Evolutionary conservation across 179 eudicot species (phyloP), one percentile per base, ranked within the genome.

Genomic region (Spinacia oleracea): DNA sequence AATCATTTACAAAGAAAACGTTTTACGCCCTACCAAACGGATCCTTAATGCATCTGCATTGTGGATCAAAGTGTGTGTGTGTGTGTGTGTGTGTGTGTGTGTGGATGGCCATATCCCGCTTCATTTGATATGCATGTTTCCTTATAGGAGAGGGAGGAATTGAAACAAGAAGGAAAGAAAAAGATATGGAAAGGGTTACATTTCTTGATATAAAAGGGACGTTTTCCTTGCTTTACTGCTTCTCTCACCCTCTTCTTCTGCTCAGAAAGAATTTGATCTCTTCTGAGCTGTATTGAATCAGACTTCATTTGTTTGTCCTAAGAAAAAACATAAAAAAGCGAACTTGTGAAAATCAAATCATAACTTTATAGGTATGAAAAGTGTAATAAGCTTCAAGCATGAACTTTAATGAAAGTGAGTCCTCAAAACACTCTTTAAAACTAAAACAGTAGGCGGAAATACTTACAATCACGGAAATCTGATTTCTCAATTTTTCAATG

Each of bases 211-310:
- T 91, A 95, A 77, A 83, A 95, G 62, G 98, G 99, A 63, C 82
- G 83, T 74, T 96, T 96, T 78, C 99, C 98, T 75, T 90, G 93
- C 83, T 88, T 93, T 77, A 95, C 95, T 72, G 97, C 98, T 81
- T 90, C 93, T 82, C 94, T 86, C 80, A 89, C 96, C 84, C 83
- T 93, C 89, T 89, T 96, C 91, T 91, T 95, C 81, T 93, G 98
- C 82, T 89, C 91, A 68, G 91, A 60, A 62, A 95, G 87, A 78
- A 93, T 91, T 66, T 87, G 89, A 62, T 83, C 65, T 70, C 89
- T 89, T 46, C 84, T 79, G 70, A 76, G 91, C 86, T 86, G 90
- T 10, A 87, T 34, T 72, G 88, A 80, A 27, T 85, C 91, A 27
- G 95, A 83, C 86, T 89, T 93, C 78, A 89, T 81, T 85, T 91